phyloP scores from a whole-genome alignment of 2,329 filamentous ascomycete species.

The Diplodia intermedia region DNA sequence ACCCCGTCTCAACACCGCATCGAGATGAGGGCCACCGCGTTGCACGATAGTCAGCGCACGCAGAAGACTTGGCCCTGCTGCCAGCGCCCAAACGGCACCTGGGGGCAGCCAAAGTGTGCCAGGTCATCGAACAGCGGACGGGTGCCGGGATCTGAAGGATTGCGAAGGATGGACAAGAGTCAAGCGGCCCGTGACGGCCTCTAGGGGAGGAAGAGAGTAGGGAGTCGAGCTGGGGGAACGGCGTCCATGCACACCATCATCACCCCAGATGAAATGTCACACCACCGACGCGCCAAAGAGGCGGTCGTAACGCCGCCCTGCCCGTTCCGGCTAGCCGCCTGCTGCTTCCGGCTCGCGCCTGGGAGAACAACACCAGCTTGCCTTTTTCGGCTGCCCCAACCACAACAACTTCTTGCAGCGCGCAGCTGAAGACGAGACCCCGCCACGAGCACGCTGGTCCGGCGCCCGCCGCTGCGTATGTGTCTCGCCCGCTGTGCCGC shows the following conservation, averaged over 20 bases:
- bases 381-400: not conserved
- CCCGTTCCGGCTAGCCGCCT: slow-evolving; percentile 19
- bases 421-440: not conserved
- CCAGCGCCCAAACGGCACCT: not conserved
- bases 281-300: slow-evolving; percentile 10
- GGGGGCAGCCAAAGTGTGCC: slow-evolving; percentile 12
- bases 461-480: too few species aligned
- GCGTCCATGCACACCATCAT: slow-evolving; percentile 27
- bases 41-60: slow-evolving; percentile 22
- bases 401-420: not conserved
- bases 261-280: slow-evolving; percentile 26
- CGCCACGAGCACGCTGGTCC: not conserved
- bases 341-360: slow-evolving; percentile 5
- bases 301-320: slow-evolving; percentile 19
- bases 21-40: slow-evolving; percentile 13
- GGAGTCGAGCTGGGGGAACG: not conserved
- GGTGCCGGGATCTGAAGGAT: not conserved
- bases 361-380: slow-evolving; percentile 16
- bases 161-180: not conserved
- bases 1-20: slow-evolving; percentile 25
- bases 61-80: not conserved
- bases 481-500: not conserved
- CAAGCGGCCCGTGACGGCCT: not conserved
- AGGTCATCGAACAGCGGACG: not conserved
- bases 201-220: not conserved